These are phyloP conservation scores for Parasitella parasitica DNA, from an alignment of 371 early-diverging fungal species.

Conservation along the genomic window DNA sequence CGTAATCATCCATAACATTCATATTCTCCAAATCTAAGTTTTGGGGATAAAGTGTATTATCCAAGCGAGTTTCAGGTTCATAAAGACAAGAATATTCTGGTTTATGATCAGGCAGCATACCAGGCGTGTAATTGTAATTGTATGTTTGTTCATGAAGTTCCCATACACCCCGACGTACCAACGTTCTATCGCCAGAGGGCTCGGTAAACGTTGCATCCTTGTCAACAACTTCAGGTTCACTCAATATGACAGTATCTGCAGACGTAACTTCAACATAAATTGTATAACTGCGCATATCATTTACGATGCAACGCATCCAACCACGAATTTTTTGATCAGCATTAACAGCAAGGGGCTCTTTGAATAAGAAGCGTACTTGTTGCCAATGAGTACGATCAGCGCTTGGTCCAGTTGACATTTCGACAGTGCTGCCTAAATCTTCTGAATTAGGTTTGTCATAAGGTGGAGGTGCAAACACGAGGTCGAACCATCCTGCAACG, in stretches of 20 bases:
- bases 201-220: slow-evolving; percentile 15
- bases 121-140: slow-evolving; percentile 74
- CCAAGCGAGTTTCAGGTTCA: slow-evolving; percentile 51
- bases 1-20: slow-evolving; percentile 29
- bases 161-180: slow-evolving; percentile 78
- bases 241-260: slow-evolving; percentile 23
- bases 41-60: slow-evolving; percentile 12
- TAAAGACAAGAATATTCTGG: slow-evolving; percentile 78
- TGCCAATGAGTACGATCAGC: slow-evolving; percentile 97
- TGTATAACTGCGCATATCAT: slow-evolving; percentile 90
- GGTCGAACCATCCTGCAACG: slow-evolving; percentile 97
- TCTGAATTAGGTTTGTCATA: slow-evolving; percentile 25
- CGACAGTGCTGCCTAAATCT: slow-evolving; percentile 32
- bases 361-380: slow-evolving; percentile 92
- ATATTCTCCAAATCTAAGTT: slow-evolving; percentile 13
- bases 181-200: slow-evolving; percentile 22
- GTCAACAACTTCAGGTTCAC: slow-evolving; percentile 19
- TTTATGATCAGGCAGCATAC: slow-evolving; percentile 51
- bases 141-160: slow-evolving; percentile 92
- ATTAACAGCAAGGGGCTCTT: slow-evolving; percentile 95
- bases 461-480: slow-evolving; percentile 66
- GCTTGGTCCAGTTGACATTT: slow-evolving; percentile 83
- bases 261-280: slow-evolving; percentile 69
- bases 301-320: slow-evolving; percentile 83
- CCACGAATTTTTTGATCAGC: slow-evolving; percentile 84